Percentiles rank a stretch among this genome's conserved stretches.
phyloP scores from a whole-genome alignment of 495 filamentous ascomycete species.

The Tirmania nivea region DNA sequence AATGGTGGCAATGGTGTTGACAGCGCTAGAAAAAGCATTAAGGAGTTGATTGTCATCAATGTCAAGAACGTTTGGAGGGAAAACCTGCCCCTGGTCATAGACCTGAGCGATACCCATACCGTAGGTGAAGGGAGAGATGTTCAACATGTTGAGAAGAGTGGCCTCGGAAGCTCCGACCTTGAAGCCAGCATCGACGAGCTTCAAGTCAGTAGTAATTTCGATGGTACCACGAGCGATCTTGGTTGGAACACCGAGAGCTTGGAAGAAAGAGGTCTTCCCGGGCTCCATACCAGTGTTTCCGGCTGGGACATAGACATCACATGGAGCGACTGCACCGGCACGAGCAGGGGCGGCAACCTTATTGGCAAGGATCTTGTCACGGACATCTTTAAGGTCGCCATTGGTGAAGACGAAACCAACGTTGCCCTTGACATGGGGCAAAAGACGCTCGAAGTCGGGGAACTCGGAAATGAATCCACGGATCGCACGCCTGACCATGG shows the following conservation, averaged over 20 bases:
- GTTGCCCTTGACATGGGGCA: slow-evolving; percentile 90
- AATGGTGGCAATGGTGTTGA: slow-evolving; percentile 67
- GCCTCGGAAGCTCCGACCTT: slow-evolving; percentile 99
- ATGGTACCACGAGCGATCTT: slow-evolving; percentile 99
- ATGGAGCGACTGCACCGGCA: slow-evolving; percentile 85
- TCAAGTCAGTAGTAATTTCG: slow-evolving; percentile 95
- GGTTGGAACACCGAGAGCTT: slow-evolving; percentile 99
- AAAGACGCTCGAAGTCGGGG: slow-evolving; percentile 92
- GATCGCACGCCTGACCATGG: slow-evolving; percentile 96
- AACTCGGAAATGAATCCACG: slow-evolving; percentile 79
- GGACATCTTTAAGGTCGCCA: slow-evolving; percentile 68
- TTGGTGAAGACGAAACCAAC: slow-evolving; percentile 99
- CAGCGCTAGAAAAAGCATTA: slow-evolving; percentile 55
- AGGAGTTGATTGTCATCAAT: slow-evolving; percentile 85
- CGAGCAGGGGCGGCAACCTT: slow-evolving; percentile 91
- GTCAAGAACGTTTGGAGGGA: slow-evolving; percentile 64
- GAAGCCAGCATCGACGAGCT: slow-evolving; percentile 76
- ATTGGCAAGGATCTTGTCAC: slow-evolving; percentile 87
- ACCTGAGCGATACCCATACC: slow-evolving; percentile 90
- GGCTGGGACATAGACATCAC: slow-evolving; percentile 75
- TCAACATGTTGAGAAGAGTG: slow-evolving; percentile 95
- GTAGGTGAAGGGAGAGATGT: slow-evolving; percentile 99
- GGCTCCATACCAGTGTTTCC: slow-evolving; percentile 99
- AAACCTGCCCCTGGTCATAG: slow-evolving; percentile 88
- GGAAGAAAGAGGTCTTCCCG: slow-evolving; percentile 99